Evolutionary conservation across 129 eudicot genomes (phyloP).

Genomic region (Artemisia tridentata): DNA sequence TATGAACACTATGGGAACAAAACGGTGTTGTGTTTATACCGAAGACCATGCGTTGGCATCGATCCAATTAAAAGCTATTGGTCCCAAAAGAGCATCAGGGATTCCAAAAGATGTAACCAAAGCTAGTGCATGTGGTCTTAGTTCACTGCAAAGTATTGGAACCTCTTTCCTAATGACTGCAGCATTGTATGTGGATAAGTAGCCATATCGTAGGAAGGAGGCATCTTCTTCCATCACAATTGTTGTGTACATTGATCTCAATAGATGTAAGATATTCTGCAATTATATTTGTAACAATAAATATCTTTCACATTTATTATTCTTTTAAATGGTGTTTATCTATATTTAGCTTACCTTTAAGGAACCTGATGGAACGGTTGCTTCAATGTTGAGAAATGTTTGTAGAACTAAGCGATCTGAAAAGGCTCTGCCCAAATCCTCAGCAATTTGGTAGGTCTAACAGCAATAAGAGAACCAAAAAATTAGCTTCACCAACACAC

Average conservation of each 20-base stretch:
- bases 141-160: constrained; percentile 63
- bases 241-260: constrained; percentile 71
- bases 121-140: constrained; percentile 84
- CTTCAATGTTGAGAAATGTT: constrained; percentile 71
- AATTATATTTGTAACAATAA: background rate
- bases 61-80: constrained; percentile 89
- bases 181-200: constrained; percentile 61
- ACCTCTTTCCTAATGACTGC: constrained; percentile 82
- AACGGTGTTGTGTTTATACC: constrained; percentile 9
- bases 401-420: constrained; percentile 66
- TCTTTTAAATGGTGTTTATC: background rate
- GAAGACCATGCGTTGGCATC: constrained; percentile 80
- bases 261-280: constrained; percentile 65
- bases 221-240: constrained; percentile 81
- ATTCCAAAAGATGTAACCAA: constrained; percentile 88
- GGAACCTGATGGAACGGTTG: constrained; percentile 44
- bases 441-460: constrained; percentile 89
- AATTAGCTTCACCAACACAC: background rate
- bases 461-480: background rate
- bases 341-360: constrained; percentile 56
- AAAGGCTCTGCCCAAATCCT: constrained; percentile 94
- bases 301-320: background rate
- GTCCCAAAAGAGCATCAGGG: constrained; percentile 92
- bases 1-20: background rate
- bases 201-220: constrained; percentile 89